Conservation (phyloP, 805 yeast genomes). For the Saturnispora zaruensis region DNA sequence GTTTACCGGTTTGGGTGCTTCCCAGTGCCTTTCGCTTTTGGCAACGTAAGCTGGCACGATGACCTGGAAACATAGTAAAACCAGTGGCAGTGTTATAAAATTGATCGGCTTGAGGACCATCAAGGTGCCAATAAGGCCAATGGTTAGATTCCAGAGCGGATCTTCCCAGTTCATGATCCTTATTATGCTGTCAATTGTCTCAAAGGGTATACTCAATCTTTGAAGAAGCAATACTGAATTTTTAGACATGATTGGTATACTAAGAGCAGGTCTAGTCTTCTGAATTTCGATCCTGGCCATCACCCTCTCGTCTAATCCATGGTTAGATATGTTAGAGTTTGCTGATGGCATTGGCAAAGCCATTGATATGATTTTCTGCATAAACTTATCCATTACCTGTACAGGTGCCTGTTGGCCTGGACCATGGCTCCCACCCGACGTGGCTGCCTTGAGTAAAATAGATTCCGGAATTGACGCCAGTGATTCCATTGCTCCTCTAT, state of each 20-base stretch:
- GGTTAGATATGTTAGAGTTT: constrained; percentile 38
- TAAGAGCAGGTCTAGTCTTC: constrained; percentile 56
- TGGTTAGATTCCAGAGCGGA: constrained; percentile 52
- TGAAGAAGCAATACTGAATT: constrained; percentile 58
- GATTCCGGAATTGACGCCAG: background rate
- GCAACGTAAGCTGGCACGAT: constrained; percentile 60
- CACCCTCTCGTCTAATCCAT: constrained; percentile 28
- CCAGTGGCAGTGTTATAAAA: constrained; percentile 44
- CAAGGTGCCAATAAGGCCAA: constrained; percentile 30
- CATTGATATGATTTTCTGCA: constrained; percentile 64
- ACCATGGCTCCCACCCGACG: background rate
- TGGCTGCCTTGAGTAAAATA: constrained; percentile 1
- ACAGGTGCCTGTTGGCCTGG: background rate
- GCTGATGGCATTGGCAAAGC: constrained; percentile 48
- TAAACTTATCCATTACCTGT: constrained; percentile 42
- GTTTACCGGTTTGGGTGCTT: constrained; percentile 61
- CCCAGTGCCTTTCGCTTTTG: constrained; percentile 49
- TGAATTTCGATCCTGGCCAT: constrained; percentile 52
- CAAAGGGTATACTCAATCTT: constrained; percentile 54
- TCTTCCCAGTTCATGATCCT: constrained; percentile 55
- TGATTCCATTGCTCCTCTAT: background rate
- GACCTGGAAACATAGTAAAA: constrained; percentile 42
- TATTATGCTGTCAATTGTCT: constrained; percentile 47
- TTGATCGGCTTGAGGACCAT: constrained; percentile 54
- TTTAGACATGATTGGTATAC: constrained; percentile 60